A percentile compares a stretch with the other conserved stretches of the same genome.
These are phyloP conservation scores for Eucalyptus cloeziana DNA, from an alignment of 345 rosid genomes.

Conservation along the genomic window DNA sequence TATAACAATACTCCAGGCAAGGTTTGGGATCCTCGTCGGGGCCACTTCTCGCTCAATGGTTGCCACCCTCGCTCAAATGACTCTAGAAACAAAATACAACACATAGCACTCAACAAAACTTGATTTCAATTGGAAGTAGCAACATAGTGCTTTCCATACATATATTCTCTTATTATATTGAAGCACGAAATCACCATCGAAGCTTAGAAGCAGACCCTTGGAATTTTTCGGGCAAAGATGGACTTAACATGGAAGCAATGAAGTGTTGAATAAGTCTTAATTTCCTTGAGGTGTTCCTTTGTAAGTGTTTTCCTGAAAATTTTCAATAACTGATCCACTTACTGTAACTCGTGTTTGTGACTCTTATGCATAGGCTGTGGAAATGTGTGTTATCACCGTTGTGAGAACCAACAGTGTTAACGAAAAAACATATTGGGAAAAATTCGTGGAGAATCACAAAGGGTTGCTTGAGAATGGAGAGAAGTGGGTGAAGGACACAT, in stretches of 20 bases:
- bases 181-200: too few relatives aligned
- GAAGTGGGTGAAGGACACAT: not conserved
- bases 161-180: too few relatives aligned
- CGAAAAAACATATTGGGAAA: too few relatives aligned
- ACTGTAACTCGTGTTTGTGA: not conserved
- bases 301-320: not conserved
- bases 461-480: not conserved
- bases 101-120: too few relatives aligned
- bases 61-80: too few relatives aligned
- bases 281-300: not conserved
- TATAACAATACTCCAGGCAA: too few relatives aligned
- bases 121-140: too few relatives aligned
- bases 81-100: too few relatives aligned
- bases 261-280: not conserved
- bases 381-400: rapidly evolving
- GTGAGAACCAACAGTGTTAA: rapidly evolving
- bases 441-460: too few relatives aligned
- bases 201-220: not conserved
- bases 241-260: not conserved
- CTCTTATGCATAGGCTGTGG: not conserved
- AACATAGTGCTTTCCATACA: too few relatives aligned
- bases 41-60: too few relatives aligned
- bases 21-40: too few relatives aligned
- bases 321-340: not conserved
- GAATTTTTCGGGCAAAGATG: not conserved